Base-by-base conservation (phyloP, 108 stramenopile genomes). In the Fragilariopsis cylindrus region DNA sequence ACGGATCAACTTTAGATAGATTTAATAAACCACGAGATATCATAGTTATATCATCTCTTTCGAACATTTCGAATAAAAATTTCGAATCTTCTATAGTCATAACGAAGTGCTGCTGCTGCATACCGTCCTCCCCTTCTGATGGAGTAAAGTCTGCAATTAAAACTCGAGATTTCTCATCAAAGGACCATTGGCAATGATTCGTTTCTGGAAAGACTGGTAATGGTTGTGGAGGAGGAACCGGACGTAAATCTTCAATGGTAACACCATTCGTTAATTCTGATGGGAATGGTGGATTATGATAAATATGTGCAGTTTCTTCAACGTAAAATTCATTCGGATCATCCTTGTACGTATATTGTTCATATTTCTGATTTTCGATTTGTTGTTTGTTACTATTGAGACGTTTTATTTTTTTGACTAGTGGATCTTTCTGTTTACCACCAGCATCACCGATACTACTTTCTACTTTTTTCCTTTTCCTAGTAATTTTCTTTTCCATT, bases 1-100 rank as follows among this genome's bases (percentile, higher is more conserved):
- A 60, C 30, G 69, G 58, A 18, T 82, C 73, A 11, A 74, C 8
- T 7, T 16, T 16, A 18, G 77, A 54, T 18, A 56, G 55, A 52
- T 82, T 82, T 6, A 84, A 55, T 16, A 90, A 69, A 8, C 89
- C 92, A 48, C 87, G 75, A 16, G 80, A 81, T 39, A 93, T 74
- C 11, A 92, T 82, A 9, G 89, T 85, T 13, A 92, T 76, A 57
- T 92, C 89, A 62, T 85, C 78, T 65, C 89, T 52, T 60, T 90
- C 91, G 83, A 88, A 81, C 80, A 90, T 87, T 41, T 69, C 21
- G 16, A 90, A 65, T 21, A 92, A 75, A 64, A 86, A 89, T 4
- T 45, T 16, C 60, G 85, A 69, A 66, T 89, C 88, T n/a, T 69
- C 52, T 45, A 58, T 16, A 5, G 49, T 67, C 16, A 39, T 53